Percentiles rank a stretch among this genome's conserved stretches.
Evolutionary conservation across 768 basidiomycete genomes (phyloP).

Genomic region (Russula dissimulans): DNA sequence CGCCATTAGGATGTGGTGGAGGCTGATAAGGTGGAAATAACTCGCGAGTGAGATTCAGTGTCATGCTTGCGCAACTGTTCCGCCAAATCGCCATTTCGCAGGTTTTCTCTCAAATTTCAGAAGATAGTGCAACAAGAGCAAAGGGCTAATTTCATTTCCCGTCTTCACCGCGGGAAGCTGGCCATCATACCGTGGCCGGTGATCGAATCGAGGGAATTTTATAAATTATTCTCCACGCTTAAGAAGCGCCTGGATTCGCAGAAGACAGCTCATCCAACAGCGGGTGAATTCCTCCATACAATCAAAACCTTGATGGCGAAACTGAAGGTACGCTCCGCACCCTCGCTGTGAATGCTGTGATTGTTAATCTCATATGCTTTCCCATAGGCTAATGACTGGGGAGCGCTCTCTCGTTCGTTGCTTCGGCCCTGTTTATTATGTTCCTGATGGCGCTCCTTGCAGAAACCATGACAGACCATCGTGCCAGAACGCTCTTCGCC

Average conservation of each 20-base stretch:
- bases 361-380: background rate
- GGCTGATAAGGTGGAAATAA: constrained; percentile 49
- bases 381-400: constrained; percentile 53
- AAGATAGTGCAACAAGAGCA: constrained; percentile 56
- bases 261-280: constrained; percentile 38
- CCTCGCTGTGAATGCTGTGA: background rate
- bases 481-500: constrained; percentile 29
- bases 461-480: constrained; percentile 44
- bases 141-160: constrained; percentile 52
- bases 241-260: constrained; percentile 43
- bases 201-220: constrained; percentile 54
- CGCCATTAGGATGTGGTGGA: constrained; percentile 49
- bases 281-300: constrained; percentile 45
- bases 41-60: constrained; percentile 37
- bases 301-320: constrained; percentile 63
- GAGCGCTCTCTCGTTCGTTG: constrained; percentile 47
- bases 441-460: background rate
- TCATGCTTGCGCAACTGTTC: background rate
- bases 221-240: constrained; percentile 41
- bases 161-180: constrained; percentile 45
- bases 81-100: constrained; percentile 20
- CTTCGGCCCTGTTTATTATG: background rate
- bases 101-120: constrained; percentile 49
- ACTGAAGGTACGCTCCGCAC: constrained; percentile 37
- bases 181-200: constrained; percentile 61